Base-by-base conservation (phyloP, 495 filamentous ascomycete genomes). In the Poronia punctata region DNA sequence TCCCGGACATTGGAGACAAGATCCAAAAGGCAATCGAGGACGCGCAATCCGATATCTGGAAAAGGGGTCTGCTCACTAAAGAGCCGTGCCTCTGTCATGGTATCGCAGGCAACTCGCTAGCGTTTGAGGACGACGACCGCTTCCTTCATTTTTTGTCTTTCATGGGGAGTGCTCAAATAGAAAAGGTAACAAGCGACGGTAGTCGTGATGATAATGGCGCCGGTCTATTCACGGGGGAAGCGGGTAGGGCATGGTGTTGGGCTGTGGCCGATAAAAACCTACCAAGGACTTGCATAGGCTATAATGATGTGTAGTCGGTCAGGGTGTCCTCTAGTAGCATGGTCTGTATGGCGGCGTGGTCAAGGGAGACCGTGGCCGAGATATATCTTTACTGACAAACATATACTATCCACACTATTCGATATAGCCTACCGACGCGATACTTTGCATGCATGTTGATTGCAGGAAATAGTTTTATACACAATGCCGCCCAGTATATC, bases 71-170 rank as follows among this genome's bases (percentile, higher is more conserved):
- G 29, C 46, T 84, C 49, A 72, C 61, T 5, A 84, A 82, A 49
- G 71, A 75, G 56, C 78, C 80, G 0, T 77, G 71, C 45, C 49
- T 84, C 12, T 83, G 78, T 52, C 79, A 83, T 54, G 79, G 78
- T 0, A 74, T 78, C n/a, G 64, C 71, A 14, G 75, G 78, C 3
- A 84, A 84, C 53, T 74, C 75, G 0, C 50, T 84, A 4, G 50
- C 44, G 14, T 27, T 56, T 11, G 30, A 34, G 7, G 31, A 22
- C 1, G 31, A 24, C 0, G 44, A 46, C 7, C 40, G 46, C 24
- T 46, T 53, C 14, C 1, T 21, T 16, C 50, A 50, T 20, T 50
- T 57, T 11, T 17, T 53, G 23, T 48, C 41, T 35, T 48, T 46
- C 21, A 57, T 53, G 53, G 19, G 27, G 2, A 45, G 28, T 4